Conservation (phyloP, 345 rosid species). For the Citrus cavaleriei region DNA sequence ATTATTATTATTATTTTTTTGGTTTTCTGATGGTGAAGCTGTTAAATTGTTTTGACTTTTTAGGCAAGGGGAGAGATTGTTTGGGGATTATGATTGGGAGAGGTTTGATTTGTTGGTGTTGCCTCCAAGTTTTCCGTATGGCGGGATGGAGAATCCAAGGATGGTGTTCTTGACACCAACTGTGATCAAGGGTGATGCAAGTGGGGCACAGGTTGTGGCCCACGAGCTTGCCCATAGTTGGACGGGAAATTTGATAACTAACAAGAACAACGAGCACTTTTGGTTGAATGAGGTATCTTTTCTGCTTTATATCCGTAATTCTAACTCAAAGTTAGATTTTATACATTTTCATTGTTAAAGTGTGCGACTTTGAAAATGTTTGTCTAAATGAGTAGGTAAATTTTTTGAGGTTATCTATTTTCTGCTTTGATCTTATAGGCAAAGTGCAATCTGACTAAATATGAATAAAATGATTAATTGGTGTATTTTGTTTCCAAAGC, state of each 20-base stretch:
- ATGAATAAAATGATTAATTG: neutral
- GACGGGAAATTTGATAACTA: conserved; percentile 92
- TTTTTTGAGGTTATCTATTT: neutral
- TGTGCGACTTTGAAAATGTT: conserved; percentile 42
- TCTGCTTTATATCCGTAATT: neutral
- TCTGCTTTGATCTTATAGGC: neutral
- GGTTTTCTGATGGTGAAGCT: neutral
- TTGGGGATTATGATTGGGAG: conserved; percentile 85
- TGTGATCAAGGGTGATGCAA: conserved; percentile 81
- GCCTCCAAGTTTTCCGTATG: conserved; percentile 93
- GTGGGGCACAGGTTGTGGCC: conserved; percentile 88
- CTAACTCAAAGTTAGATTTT: neutral
- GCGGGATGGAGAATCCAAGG: conserved; percentile 94
- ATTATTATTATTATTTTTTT: too few relatives aligned
- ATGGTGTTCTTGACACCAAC: conserved; percentile 90
- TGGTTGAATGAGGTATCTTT: conserved; percentile 88
- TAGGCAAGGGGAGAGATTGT: conserved; percentile 67
- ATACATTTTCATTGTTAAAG: neutral
- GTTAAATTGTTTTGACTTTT: neutral
- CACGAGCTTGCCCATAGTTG: conserved; percentile 95
- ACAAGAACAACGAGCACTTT: conserved; percentile 81
- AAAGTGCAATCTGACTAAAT: neutral
- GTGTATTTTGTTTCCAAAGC: neutral
- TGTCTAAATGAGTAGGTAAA: conserved; percentile 62
- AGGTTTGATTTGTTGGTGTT: conserved; percentile 80